phyloP scores from a whole-genome alignment of 257 asterid species.

The Nicotiana knightiana region DNA sequence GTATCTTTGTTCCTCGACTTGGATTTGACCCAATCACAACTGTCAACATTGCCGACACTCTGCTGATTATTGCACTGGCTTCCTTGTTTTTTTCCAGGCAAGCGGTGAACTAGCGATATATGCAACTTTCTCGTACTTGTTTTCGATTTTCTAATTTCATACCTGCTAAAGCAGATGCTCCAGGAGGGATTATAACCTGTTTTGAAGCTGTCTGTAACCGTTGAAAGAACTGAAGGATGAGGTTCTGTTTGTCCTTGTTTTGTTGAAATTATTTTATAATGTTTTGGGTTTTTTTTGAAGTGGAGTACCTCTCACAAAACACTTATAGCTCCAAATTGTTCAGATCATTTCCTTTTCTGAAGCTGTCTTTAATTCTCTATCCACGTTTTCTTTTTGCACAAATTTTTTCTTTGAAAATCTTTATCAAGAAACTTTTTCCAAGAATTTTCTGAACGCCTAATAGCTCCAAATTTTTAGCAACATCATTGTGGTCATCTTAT shows the following conservation, averaged over 20 bases:
- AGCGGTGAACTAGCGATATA: not conserved
- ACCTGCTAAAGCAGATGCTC: not conserved
- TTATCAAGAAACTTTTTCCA: not conserved
- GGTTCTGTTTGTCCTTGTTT: not conserved
- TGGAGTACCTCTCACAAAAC: not conserved
- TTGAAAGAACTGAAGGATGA: too few relatives aligned
- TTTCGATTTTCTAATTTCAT: not conserved
- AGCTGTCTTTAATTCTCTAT: not conserved
- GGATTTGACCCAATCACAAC: not conserved
- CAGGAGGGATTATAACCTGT: not conserved
- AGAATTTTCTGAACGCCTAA: not conserved
- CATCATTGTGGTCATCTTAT: not conserved
- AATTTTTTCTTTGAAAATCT: not conserved
- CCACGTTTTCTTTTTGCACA: not conserved
- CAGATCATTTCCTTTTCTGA: too few relatives aligned
- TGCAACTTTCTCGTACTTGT: not conserved
- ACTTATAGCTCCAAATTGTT: not conserved
- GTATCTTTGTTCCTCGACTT: not conserved
- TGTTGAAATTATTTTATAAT: not conserved
- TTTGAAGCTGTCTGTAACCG: not conserved
- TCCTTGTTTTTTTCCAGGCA: not conserved
- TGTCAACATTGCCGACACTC: not conserved
- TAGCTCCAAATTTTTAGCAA: not conserved
- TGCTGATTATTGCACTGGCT: not conserved
- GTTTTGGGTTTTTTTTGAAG: not conserved